Percentiles rank a stretch among this genome's conserved stretches.
Conservation (phyloP, 164 flowering plant species). For the Annona squamosa region DNA sequence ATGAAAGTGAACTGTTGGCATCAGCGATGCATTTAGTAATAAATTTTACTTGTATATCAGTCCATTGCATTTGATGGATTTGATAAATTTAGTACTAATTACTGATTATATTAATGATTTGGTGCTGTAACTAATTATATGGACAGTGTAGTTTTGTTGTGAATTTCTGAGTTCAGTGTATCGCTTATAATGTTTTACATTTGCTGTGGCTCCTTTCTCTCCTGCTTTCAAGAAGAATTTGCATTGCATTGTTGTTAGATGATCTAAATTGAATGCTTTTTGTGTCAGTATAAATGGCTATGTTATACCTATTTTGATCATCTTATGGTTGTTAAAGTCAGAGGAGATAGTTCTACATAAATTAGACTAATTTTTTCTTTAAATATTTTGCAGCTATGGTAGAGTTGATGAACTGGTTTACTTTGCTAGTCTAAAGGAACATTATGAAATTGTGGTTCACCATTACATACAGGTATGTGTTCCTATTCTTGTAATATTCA, state of each 20-base stretch:
- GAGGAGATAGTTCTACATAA: background rate
- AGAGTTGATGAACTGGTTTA: conserved; percentile 93
- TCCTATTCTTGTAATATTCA: background rate
- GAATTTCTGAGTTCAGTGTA: no score
- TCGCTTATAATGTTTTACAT: no score
- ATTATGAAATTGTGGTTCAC: conserved; percentile 89
- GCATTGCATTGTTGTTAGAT: background rate
- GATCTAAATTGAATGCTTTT: background rate
- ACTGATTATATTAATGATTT: no score
- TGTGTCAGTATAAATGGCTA: background rate
- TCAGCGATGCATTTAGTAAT: background rate
- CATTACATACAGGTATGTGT: conserved; percentile 84
- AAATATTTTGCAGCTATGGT: conserved; percentile 70
- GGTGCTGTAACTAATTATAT: background rate
- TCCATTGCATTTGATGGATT: conserved; percentile 1
- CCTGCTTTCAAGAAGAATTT: background rate
- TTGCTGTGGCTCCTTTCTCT: no score
- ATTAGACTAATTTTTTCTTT: background rate
- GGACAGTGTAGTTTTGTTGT: background rate
- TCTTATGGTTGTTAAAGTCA: background rate
- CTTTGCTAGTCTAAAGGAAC: conserved; percentile 88
- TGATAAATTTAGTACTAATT: background rate
- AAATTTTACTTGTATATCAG: background rate
- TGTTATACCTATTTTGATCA: background rate
- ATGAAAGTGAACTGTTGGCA: background rate